Base-by-base conservation (phyloP, 2,329 filamentous ascomycete genomes). In the Cadophora luteo-olivacea region DNA sequence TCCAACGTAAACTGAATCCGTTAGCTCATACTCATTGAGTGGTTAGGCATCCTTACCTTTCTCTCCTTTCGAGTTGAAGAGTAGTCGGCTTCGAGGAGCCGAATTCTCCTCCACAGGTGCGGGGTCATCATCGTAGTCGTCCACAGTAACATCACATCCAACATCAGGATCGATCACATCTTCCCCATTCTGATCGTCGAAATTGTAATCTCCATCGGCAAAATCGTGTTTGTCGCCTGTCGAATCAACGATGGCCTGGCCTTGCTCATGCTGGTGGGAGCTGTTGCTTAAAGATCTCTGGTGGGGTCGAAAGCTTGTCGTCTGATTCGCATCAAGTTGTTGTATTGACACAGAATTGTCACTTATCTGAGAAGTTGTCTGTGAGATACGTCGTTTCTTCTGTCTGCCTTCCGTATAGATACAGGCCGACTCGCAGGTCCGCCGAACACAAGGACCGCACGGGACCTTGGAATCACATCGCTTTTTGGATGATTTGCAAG, bases 61-160 rank as follows among this genome's bases (percentile, higher is more conserved):
- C n/a, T 63, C 61, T n/a, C 61, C 61, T 52, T 63, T 63, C 2
- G 61, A n/a, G 38, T 63, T 63, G 8, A 63, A 45, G 1, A 63
- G 48, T 12, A 63, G 16, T 33, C 61, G 61, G n/a, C 61, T 63
- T 11, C 51, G 41, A 51, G 61, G 61, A 4, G 19, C 29, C 12
- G 61, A 36, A 22, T 36, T 63, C 19, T 33, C 51, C 48, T 63
- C 45, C 8, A 33, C 48, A 3, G 61, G 14, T 24, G 25, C 12
- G n/a, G 45, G 61, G 32, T 22, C 29, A 8, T 19, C 11, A 51
- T 11, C 19, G 16, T 24, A 36, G 33, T 51, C 29, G 25, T 54
- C 19, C 5, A 33, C 2, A n/a, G 2, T 7, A 1, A 16, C 6
- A 12, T 54, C 19, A 52, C 9, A 52, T 51, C 45, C 61, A 29